Evolutionary conservation across 2,329 filamentous ascomycete species (phyloP).

Genomic region (Aspergillus fumigatus): DNA sequence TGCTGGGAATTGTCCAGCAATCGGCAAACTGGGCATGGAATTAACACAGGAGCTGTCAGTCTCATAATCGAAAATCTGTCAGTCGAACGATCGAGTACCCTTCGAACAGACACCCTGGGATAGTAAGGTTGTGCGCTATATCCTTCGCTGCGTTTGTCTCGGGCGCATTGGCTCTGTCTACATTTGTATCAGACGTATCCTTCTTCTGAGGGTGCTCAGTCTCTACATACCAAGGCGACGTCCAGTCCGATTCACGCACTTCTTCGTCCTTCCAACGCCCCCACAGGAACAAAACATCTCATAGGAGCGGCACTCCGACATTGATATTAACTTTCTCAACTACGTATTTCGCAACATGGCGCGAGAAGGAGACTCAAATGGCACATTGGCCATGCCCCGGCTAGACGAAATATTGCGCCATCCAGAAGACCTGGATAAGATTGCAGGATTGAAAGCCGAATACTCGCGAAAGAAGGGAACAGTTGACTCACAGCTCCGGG

Average conservation of each 20-base stretch:
- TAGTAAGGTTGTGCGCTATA: background rate
- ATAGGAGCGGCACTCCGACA: background rate
- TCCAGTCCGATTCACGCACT: background rate
- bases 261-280: background rate
- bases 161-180: background rate
- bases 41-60: background rate
- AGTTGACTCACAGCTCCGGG: constrained; percentile 84
- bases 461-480: constrained; percentile 91
- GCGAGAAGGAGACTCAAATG: constrained; percentile 44
- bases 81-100: background rate
- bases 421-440: constrained; percentile 96
- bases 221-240: background rate
- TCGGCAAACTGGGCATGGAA: background rate
- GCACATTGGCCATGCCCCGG: constrained; percentile 63
- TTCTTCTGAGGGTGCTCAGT: background rate
- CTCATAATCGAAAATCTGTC: background rate
- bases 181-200: background rate
- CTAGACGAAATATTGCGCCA: constrained; percentile 90
- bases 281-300: background rate
- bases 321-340: background rate
- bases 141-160: background rate
- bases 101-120: background rate
- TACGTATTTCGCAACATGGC: constrained; percentile 27
- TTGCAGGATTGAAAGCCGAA: constrained; percentile 80
- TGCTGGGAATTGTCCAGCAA: background rate